Base-by-base conservation (phyloP, 139 green algal genomes). In the Monoraphidium neglectum region DNA sequence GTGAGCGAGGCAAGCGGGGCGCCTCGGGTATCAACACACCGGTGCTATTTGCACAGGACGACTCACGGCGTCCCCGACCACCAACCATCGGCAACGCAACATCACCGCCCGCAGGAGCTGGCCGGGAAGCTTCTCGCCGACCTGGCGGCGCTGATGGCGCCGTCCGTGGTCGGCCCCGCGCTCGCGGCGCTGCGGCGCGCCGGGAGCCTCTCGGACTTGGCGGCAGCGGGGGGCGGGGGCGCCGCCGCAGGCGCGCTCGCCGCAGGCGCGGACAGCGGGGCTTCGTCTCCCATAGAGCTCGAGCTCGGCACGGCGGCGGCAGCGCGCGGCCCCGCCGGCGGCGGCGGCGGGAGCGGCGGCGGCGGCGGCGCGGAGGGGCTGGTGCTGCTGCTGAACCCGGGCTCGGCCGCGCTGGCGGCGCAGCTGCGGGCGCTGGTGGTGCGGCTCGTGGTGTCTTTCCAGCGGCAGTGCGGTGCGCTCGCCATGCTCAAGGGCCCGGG, bases 131-230 rank as follows among this genome's bases (percentile, higher is more conserved):
- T 72, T 4, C 28, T 86, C 0, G 79, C 46, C 1, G 77, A 83
- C 33, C 62, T 87, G 28, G 56, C 74, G 1, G 79, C 51, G 1
- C 70, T 83, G 16, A 67, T 87, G n/a, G 47, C 75, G 12, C 30
- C 77, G 10, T 60, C 68, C 21, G 77, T 85, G 23, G 76, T 84
- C 32, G 77, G 78, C n/a, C 72, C 26, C 30, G 23, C 30, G 4
- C 36, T 30, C 43, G 43, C 8, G 43, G 43, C n/a, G n/a, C n/a
- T n/a, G n/a, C n/a, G n/a, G n/a, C n/a, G n/a, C n/a, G n/a, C n/a
- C n/a, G n/a, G n/a, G n/a, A n/a, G n/a, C n/a, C n/a, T n/a, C n/a
- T n/a, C n/a, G n/a, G n/a, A n/a, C n/a, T n/a, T n/a, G n/a, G n/a
- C n/a, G n/a, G n/a, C n/a, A 35, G 32, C 32, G 73, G 60, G 3